Base-by-base conservation (phyloP, 164 flowering plant genomes). In the Dillenia turbinata region DNA sequence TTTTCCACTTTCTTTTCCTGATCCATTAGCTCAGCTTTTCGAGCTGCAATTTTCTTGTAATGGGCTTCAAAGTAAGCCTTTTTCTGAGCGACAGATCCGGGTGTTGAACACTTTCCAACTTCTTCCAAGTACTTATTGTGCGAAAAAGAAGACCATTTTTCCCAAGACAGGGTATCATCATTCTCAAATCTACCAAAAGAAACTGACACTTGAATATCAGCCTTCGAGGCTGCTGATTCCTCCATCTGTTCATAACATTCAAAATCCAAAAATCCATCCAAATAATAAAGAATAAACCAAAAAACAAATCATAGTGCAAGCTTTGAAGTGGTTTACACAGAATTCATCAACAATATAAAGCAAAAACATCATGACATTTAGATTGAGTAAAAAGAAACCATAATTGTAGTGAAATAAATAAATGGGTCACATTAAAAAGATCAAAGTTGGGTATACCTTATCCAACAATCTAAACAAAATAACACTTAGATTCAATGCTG, bases 31-130 rank as follows among this genome's bases (percentile, higher is more conserved):
- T 85, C 89, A 1, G 85, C 85, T 66, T 82, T 85, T 61, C 76
- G 62, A 22, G 87, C 90, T 68, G 90, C 89, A 62, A 88, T 83
- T 77, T 79, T 86, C 77, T 82, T 88, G 80, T 88, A 86, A 71
- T 86, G 96, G 17, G 95, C 95, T 81, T 92, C 98, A 57, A 92
- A 89, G 60, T 82, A 92, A 11, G 98, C 95, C 70, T 76, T 84
- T 65, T 92, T 89, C 77, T 79, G 67, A n/a, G 90, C 90, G 3
- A 92, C 98, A 15, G 96, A 89, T 71, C 95, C 98, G 1, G 92
- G 92, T 5, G 95, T 89, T 1, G 91, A 81, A 71, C 85, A 85
- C 85, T 83, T 92, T 76, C 76, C 96, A 26, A 84, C 98, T 79
- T 92, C 98, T 70, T 92, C 95, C 84, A 89, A 70, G 66, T 92